Percentiles rank a stretch among this genome's conserved stretches.
Conservation (phyloP, 306 rosid genomes). For the Prunus kanzakura region DNA sequence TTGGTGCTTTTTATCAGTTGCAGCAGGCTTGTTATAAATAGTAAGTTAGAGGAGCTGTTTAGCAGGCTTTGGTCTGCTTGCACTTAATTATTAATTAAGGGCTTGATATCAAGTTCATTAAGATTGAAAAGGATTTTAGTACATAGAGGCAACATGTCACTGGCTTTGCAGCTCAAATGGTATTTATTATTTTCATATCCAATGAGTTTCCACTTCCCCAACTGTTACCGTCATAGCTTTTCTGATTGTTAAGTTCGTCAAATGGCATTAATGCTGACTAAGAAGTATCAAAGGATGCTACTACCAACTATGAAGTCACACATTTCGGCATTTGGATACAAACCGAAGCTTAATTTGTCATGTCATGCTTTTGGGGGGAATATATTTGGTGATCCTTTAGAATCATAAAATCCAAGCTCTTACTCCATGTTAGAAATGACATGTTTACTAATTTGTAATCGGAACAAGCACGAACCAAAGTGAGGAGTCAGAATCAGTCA, state of each 20-base stretch:
- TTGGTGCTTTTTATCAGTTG: constrained; percentile 10
- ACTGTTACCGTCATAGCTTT: not conserved
- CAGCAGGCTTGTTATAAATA: not conserved
- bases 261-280: not conserved
- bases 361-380: too few relatives aligned
- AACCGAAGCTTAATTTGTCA: too few relatives aligned
- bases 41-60: not conserved
- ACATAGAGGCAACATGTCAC: not conserved
- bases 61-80: not conserved
- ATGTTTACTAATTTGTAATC: too few relatives aligned
- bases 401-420: too few relatives aligned
- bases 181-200: not conserved
- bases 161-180: not conserved
- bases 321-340: too few relatives aligned
- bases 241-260: not conserved
- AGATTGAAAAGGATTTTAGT: not conserved
- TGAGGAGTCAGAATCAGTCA: too few relatives aligned
- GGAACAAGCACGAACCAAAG: too few relatives aligned
- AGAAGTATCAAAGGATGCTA: not conserved
- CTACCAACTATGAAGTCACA: too few relatives aligned
- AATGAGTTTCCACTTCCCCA: not conserved
- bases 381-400: too few relatives aligned
- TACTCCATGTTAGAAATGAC: too few relatives aligned
- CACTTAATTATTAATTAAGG: not conserved
- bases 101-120: not conserved